phyloP scores from a whole-genome alignment of 805 yeast species.

The Barnettozyma wickerhamii region DNA sequence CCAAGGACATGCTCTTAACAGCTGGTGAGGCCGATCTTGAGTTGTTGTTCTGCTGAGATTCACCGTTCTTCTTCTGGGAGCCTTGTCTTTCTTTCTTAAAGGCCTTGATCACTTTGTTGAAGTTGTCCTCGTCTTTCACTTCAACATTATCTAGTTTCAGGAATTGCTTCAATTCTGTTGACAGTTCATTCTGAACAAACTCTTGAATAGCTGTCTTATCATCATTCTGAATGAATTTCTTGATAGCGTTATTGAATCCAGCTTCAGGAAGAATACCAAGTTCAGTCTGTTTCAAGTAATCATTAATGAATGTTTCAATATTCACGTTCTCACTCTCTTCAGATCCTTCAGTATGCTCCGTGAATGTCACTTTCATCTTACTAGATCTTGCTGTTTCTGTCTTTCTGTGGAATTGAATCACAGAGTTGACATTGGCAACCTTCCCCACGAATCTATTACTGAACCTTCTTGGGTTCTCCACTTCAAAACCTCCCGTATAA shows the following conservation, averaged over 20 bases:
- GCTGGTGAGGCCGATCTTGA: conserved; percentile 3
- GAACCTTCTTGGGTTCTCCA: conserved; percentile 85
- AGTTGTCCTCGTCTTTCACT: conserved; percentile 30
- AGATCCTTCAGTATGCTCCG: conserved; percentile 17
- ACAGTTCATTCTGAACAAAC: conserved; percentile 50
- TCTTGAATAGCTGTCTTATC: conserved; percentile 67
- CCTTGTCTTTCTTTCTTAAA: conserved; percentile 31
- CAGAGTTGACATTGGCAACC: conserved; percentile 89
- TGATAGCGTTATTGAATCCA: conserved; percentile 71
- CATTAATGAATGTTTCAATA: conserved; percentile 60
- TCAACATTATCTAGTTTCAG: conserved; percentile 38
- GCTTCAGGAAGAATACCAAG: conserved; percentile 67
- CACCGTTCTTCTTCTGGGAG: conserved; percentile 3
- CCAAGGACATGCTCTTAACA: not conserved
- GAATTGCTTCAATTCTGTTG: conserved; percentile 18
- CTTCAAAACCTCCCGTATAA: conserved; percentile 85
- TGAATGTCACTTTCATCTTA: conserved; percentile 7
- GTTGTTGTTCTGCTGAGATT: conserved; percentile 1
- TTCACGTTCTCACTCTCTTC: conserved; percentile 42
- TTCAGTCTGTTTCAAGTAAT: conserved; percentile 56
- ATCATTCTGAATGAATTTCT: conserved; percentile 72
- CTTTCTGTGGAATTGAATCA: conserved; percentile 63
- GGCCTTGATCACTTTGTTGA: conserved; percentile 39
- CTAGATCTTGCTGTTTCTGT: conserved; percentile 21
- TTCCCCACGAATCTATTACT: conserved; percentile 86